Percentiles rank a stretch among this genome's conserved stretches.
phyloP scores from a whole-genome alignment of 176 grass and related monocot genomes.

The sorghum (Sorghum bicolor) region Sorghum_bicolor_NCBIv3 NC_012872.2:331501-332000 shows the following conservation, averaged over 20 bases:
- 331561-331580: slow-evolving; percentile 10
- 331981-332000: background rate
- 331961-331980: background rate
- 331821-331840: slow-evolving; percentile 48
- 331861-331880: slow-evolving; percentile 26
- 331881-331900: slow-evolving; percentile 30
- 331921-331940: background rate
- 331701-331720: slow-evolving; percentile 32
- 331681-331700: slow-evolving; percentile 32
- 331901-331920: slow-evolving; percentile 31
- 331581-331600: slow-evolving; percentile 20
- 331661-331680: slow-evolving; percentile 12
- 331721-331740: slow-evolving; percentile 43
- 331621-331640: slow-evolving; percentile 46
- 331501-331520: background rate
- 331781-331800: slow-evolving; percentile 47
- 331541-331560: background rate
- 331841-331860: slow-evolving; percentile 22
- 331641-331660: slow-evolving; percentile 42
- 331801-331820: slow-evolving; percentile 50
- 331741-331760: background rate
- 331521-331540: no score
- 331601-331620: slow-evolving; percentile 27
- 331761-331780: slow-evolving; percentile 15
- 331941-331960: background rate